Base-by-base conservation (phyloP, 345 rosid genomes). In the Nephelium lappaceum region DNA sequence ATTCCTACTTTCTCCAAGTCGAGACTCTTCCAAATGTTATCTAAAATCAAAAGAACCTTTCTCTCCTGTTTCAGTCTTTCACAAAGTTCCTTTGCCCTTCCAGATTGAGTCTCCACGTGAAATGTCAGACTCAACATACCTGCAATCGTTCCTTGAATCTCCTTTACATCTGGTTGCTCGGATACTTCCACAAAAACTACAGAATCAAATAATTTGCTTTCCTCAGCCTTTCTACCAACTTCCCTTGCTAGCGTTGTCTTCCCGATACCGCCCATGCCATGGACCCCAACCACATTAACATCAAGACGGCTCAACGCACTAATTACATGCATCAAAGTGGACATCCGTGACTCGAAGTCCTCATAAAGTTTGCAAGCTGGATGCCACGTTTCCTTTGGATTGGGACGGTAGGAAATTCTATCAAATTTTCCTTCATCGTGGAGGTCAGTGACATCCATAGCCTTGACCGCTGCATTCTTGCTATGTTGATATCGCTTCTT, bases 1-100 rank as follows among this genome's bases (percentile, higher is more conserved):
- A 87, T 85, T 24, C 90, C 90, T 0, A 83, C 71, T 0, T 27
- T 60, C 12, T 68, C 67, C 21, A 85, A n/a, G 38, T 81, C 67
- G 5, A 85, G 39, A 8, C 5, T 8, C 7, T 0, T 27, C 89
- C 87, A 86, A 12, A 86, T 1, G 38, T 86, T 70, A 62, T 86
- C 85, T 0, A 86, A 72, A 69, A 86, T 53, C 1, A 86, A 0
- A 6, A 85, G 84, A 25, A 76, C 31, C 27, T 67, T 81, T 12
- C 45, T 58, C 25, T 53, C 77, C 6, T 81, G 21, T 62, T 62
- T 75, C 45, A 81, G 11, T 31, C 80, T 76, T 42, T 38, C 53
- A 6, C 62, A 58, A 8, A 71, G 62, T 8, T 6, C n/a, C 10
- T 0, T 10, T n/a, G 77, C 76, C 23, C 71, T 70, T 27, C 65